These are phyloP conservation scores for Globisporangium cystogenes DNA, from an alignment of 352 stramenopile genomes.

Conservation along the genomic window DNA sequence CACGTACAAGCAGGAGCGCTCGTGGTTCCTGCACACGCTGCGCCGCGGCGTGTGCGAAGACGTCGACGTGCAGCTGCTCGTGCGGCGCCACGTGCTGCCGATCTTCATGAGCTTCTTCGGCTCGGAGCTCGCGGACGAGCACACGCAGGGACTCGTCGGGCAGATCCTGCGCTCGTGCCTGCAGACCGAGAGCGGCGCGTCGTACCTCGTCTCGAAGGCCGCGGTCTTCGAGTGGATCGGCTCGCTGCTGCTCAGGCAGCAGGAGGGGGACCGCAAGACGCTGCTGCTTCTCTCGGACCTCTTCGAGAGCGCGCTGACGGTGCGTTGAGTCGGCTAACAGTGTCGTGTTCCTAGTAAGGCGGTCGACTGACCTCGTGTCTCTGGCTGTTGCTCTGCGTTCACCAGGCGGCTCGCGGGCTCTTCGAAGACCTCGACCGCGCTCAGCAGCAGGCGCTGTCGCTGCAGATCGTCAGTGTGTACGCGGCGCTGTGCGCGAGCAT, in stretches of 20 bases:
- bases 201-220: conserved; percentile 60
- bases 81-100: conserved; percentile 71
- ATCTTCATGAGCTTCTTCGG: conserved; percentile 81
- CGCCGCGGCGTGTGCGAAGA: conserved; percentile 64
- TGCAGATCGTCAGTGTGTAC: conserved; percentile 36
- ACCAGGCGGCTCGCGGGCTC: conserved; percentile 16
- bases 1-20: conserved; percentile 77
- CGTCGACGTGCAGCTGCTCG: conserved; percentile 57
- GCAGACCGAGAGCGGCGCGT: conserved; percentile 34
- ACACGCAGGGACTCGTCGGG: conserved; percentile 67
- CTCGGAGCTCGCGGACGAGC: conserved; percentile 68
- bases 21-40: conserved; percentile 76
- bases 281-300: conserved; percentile 37
- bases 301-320: conserved; percentile 27
- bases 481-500: conserved; percentile 21
- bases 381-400: background rate
- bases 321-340: no score
- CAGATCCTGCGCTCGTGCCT: conserved; percentile 52
- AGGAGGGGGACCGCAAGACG: conserved; percentile 3
- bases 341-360: background rate
- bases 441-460: conserved; percentile 31
- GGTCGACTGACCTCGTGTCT: background rate
- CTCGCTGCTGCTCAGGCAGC: conserved; percentile 23
- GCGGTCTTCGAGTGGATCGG: conserved; percentile 61
- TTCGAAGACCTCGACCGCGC: conserved; percentile 22